Percentiles rank a stretch among this genome's conserved stretches.
phyloP scores from a whole-genome alignment of 768 basidiomycete species.

The Lentinula detonsa region DNA sequence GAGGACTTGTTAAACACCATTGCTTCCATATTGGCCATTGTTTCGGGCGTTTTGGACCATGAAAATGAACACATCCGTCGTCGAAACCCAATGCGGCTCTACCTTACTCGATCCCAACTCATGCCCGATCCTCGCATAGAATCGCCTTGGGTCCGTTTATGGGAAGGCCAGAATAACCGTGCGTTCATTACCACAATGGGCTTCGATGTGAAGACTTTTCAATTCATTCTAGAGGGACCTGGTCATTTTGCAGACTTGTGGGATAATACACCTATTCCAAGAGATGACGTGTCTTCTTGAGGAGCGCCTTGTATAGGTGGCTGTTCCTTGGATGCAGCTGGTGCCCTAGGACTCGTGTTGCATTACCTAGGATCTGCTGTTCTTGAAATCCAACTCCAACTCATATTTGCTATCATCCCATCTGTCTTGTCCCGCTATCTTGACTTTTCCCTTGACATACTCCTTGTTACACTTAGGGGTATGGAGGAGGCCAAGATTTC shows the following conservation, averaged over 20 bases:
- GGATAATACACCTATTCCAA: background rate
- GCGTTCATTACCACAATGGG: constrained; percentile 27
- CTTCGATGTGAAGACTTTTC: constrained; percentile 22
- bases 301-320: constrained; percentile 16
- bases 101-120: constrained; percentile 7
- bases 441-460: constrained; percentile 23
- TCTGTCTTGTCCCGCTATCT: constrained; percentile 29
- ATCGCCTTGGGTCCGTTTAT: constrained; percentile 9
- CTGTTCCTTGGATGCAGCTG: constrained; percentile 29
- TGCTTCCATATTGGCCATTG: no score
- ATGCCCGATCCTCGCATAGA: constrained; percentile 9
- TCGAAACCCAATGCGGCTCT: background rate
- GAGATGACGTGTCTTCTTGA: background rate
- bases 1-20: no score
- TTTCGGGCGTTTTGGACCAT: background rate
- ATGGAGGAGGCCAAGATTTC: constrained; percentile 25
- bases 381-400: constrained; percentile 29
- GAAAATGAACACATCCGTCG: background rate
- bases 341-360: constrained; percentile 33
- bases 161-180: constrained; percentile 14
- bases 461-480: constrained; percentile 18
- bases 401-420: constrained; percentile 40
- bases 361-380: constrained; percentile 39
- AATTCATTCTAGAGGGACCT: constrained; percentile 18
- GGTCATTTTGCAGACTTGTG: constrained; percentile 22